Percentiles rank a stretch among this genome's conserved stretches.
phyloP scores from a whole-genome alignment of 208 protist species.

The Strigomonas galati region DNA sequence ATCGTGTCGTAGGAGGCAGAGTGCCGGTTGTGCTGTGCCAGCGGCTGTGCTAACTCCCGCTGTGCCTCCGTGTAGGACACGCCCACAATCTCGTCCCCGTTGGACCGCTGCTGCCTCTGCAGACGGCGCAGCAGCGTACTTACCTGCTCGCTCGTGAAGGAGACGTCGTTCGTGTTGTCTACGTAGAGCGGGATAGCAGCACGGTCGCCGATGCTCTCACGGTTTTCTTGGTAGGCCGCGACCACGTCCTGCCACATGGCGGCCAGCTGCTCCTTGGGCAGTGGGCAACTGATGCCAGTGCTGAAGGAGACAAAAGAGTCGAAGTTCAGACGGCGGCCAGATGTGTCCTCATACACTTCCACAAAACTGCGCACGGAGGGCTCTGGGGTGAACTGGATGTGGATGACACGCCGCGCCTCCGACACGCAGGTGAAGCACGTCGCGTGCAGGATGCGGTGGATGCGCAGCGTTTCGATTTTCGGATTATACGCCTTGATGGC shows the following conservation, averaged over 20 bases:
- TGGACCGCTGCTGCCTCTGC: slow-evolving; percentile 14
- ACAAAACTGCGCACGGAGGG: slow-evolving; percentile 23
- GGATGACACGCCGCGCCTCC: slow-evolving; percentile 24
- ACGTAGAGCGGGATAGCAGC: slow-evolving; percentile 36
- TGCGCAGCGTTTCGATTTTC: slow-evolving; percentile 1
- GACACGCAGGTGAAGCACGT: slow-evolving; percentile 10
- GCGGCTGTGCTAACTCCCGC: neutral
- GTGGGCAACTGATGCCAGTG: slow-evolving; percentile 31
- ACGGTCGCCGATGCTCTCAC: slow-evolving; percentile 11
- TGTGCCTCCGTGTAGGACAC: slow-evolving; percentile 24
- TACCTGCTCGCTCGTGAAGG: slow-evolving; percentile 17
- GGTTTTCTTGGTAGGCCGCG: slow-evolving; percentile 14
- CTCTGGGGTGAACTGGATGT: slow-evolving; percentile 20
- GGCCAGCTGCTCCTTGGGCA: slow-evolving; percentile 20
- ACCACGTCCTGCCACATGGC: slow-evolving; percentile 28
- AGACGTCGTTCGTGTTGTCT: slow-evolving; percentile 18
- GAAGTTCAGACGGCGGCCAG: slow-evolving; percentile 25
- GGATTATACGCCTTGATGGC: neutral
- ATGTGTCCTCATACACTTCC: slow-evolving; percentile 11
- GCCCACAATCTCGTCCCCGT: slow-evolving; percentile 32
- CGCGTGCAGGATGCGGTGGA: slow-evolving; percentile 12
- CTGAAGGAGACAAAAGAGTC: slow-evolving; percentile 16
- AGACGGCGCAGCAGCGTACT: slow-evolving; percentile 10
- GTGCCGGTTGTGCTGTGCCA: neutral
- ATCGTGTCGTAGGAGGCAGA: neutral